Evolutionary conservation across 192 early-diverging fungal genomes (phyloP), one percentile per base, ranked within the genome.

Genomic region (Obelidium mucronatum): DNA sequence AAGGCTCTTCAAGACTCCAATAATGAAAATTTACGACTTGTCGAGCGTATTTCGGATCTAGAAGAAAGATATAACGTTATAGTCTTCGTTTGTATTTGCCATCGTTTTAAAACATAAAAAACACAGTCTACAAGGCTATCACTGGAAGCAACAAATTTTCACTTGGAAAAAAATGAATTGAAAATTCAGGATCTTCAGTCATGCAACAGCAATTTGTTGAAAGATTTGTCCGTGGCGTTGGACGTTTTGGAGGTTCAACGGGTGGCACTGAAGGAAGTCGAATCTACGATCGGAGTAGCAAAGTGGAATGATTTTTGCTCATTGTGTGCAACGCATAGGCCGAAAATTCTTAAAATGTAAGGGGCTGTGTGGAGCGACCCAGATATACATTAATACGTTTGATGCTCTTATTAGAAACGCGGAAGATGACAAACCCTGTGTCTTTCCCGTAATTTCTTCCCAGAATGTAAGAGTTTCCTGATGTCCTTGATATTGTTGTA

Each of bases 1-100:
- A 80, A 77, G 54, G 68, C 59, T 13, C 51, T 85, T 37, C 68
- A 78, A 52, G 39, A 63, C 2, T 37, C 63, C 22, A 76, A 51
- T 35, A 62, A 66, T 61, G 75, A 78, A 44, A 79, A 80, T 24
- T 19, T 64, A 39, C 22, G 59, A 1, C 60, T 81, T 1, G 22
- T 69, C 26, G 40, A 67, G 13, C 26, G 56, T 30, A 72, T 72
- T n/a, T n/a, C 30, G 22, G 54, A 54, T n/a, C 36, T 72, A 37
- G 54, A 72, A 72, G 69, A 72, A 31, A 30, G 56, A 11, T 54
- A 58, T n/a, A 28, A 72, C 31, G 69, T 72, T n/a, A n/a, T n/a
- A n/a, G n/a, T n/a, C n/a, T n/a, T n/a, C n/a, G n/a, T n/a, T n/a
- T n/a, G n/a, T n/a, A n/a, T n/a, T n/a, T n/a, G n/a, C n/a, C n/a